These are phyloP conservation scores for Saccharum hybrid DNA, from an alignment of 202 grass and related monocot genomes.

Conservation along the genomic window DNA sequence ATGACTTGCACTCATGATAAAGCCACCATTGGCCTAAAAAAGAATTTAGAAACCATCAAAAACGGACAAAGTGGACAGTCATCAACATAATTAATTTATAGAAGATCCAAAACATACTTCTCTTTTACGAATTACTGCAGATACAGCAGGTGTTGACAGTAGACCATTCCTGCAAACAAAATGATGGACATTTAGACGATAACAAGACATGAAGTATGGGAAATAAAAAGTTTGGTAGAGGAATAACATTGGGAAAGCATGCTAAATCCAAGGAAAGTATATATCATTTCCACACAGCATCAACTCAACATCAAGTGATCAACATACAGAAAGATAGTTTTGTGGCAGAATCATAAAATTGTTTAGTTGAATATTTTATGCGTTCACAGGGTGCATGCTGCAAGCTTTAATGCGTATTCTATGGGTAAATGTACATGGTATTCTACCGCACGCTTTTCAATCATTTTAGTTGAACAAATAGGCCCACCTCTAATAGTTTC, in stretches of 20 bases:
- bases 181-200: conserved; percentile 1
- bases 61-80: neutral
- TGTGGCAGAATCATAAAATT: neutral
- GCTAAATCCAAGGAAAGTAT: neutral
- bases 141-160: conserved; percentile 88
- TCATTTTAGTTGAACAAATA: conserved; percentile 14
- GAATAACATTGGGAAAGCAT: conserved; percentile 3
- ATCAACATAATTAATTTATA: neutral
- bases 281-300: neutral
- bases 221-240: conserved; percentile 23
- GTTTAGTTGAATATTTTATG: conserved; percentile 1
- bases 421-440: neutral
- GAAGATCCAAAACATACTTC: conserved; percentile 47
- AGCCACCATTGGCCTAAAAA: conserved; percentile 83
- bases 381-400: neutral
- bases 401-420: neutral
- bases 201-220: conserved; percentile 32
- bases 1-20: conserved; percentile 95
- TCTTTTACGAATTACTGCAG: conserved; percentile 86
- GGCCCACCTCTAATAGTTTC: neutral
- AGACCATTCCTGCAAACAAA: conserved; percentile 65
- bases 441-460: neutral
- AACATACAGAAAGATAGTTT: conserved; percentile 28
- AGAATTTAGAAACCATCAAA: conserved; percentile 34
- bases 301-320: conserved; percentile 22